Percentiles rank a stretch among this genome's conserved stretches.
Evolutionary conservation across 2,329 filamentous ascomycete genomes (phyloP).

Genomic region (Penicillium sp.): DNA sequence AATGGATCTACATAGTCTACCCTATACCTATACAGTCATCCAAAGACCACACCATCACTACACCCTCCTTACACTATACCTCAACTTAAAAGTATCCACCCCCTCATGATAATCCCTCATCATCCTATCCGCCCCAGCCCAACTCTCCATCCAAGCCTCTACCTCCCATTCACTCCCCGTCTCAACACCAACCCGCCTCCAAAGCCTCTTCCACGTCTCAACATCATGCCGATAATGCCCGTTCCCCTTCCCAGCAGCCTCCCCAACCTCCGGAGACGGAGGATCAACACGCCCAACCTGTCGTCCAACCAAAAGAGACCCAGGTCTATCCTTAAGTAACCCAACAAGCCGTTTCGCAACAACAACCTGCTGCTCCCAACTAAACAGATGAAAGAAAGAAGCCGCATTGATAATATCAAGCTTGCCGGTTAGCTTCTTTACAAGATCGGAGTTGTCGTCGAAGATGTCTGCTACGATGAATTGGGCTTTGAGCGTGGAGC

Average conservation of each 20-base stretch:
- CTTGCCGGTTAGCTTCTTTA: slow-evolving; percentile 25
- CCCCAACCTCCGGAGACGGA: slow-evolving; percentile 5
- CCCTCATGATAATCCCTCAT: slow-evolving; percentile 14
- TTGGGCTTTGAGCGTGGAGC: slow-evolving; percentile 18
- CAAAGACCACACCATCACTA: background rate
- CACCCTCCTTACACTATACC: slow-evolving; percentile 16
- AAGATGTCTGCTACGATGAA: slow-evolving; percentile 47
- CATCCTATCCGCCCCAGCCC: slow-evolving; percentile 10
- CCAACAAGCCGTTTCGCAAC: slow-evolving; percentile 32
- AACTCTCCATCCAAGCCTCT: slow-evolving; percentile 15
- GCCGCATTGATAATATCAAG: slow-evolving; percentile 41
- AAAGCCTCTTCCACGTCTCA: slow-evolving; percentile 51
- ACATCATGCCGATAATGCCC: slow-evolving; percentile 50
- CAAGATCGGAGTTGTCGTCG: slow-evolving; percentile 27
- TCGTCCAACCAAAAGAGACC: slow-evolving; percentile 24
- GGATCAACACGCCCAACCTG: slow-evolving; percentile 22
- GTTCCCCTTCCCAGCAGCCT: slow-evolving; percentile 2
- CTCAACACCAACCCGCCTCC: slow-evolving; percentile 51
- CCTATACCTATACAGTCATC: background rate
- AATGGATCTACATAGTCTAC: background rate
- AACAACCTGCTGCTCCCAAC: slow-evolving; percentile 31
- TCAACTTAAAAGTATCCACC: slow-evolving; percentile 17
- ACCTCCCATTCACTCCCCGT: slow-evolving; percentile 52
- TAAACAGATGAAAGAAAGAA: slow-evolving; percentile 45
- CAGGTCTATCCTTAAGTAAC: slow-evolving; percentile 29